Evolutionary conservation across 495 filamentous ascomycete genomes (phyloP).

Genomic region (Penicillium cosmopolitanum): DNA sequence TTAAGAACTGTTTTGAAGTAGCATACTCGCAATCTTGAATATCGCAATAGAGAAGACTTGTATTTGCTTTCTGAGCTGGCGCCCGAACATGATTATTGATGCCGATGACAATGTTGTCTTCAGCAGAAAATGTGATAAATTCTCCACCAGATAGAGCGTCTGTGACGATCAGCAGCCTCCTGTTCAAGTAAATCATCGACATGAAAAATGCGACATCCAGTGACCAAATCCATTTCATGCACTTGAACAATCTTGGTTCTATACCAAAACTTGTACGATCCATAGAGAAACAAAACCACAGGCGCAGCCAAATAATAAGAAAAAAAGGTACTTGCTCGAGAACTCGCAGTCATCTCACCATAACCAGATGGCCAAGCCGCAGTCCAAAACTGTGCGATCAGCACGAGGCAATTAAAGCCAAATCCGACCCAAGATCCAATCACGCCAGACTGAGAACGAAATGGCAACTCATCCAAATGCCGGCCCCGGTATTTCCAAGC

Average conservation of each 20-base stretch:
- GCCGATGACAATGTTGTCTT: background rate
- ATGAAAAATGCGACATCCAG: conserved; percentile 85
- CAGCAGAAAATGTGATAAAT: conserved; percentile 62
- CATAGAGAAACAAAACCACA: conserved; percentile 74
- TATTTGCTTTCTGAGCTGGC: no score
- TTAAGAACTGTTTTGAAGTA: background rate
- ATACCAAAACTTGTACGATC: conserved; percentile 77
- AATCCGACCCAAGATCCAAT: conserved; percentile 86
- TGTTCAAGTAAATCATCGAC: conserved; percentile 71
- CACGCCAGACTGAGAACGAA: conserved; percentile 77
- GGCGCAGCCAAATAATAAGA: conserved; percentile 77
- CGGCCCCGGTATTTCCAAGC: conserved; percentile 76
- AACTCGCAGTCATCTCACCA: conserved; percentile 38
- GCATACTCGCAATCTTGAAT: background rate
- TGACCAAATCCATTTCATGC: conserved; percentile 81
- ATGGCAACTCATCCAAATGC: conserved; percentile 74
- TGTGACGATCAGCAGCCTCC: conserved; percentile 69
- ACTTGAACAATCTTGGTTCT: conserved; percentile 66
- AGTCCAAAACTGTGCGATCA: conserved; percentile 93
- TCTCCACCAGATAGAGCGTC: conserved; percentile 88
- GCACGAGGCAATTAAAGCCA: conserved; percentile 73
- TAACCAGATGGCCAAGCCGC: conserved; percentile 80
- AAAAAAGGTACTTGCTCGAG: conserved; percentile 70
- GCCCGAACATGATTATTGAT: background rate
- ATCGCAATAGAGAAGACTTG: no score